A percentile compares a stretch with the other conserved stretches of the same genome.
Conservation (phyloP, 257 asterid species). For the Jacaranda copaia region DNA sequence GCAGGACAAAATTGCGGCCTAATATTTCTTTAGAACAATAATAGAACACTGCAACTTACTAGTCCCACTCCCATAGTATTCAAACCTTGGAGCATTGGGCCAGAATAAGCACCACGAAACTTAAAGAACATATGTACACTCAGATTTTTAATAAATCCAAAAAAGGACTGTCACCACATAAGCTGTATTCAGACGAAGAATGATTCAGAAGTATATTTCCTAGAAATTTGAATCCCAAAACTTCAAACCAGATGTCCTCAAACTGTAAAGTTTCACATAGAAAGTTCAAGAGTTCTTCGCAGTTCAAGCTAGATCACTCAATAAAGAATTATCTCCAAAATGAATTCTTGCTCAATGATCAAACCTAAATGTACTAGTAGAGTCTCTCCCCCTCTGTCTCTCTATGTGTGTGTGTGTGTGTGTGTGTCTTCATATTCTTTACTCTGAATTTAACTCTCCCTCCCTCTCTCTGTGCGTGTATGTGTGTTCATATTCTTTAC, state of each 20-base stretch:
- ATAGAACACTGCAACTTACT: not conserved
- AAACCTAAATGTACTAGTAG: too few relatives aligned
- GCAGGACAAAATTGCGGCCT: slow-evolving; percentile 24
- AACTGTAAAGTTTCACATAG: not conserved
- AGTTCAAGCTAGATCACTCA: slow-evolving; percentile 1
- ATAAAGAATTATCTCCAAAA: too few relatives aligned
- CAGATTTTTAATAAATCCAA: not conserved
- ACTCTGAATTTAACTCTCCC: too few relatives aligned
- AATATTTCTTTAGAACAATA: slow-evolving; percentile 12
- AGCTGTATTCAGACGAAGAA: not conserved
- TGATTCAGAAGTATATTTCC: not conserved
- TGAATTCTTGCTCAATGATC: too few relatives aligned
- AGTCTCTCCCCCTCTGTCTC: too few relatives aligned
- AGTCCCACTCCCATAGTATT: not conserved
- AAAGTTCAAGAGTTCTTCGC: too few relatives aligned
- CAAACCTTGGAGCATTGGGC: not conserved
- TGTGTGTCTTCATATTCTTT: too few relatives aligned
- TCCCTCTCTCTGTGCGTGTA: too few relatives aligned
- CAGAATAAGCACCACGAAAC: not conserved
- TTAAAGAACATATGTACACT: not conserved
- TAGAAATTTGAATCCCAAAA: not conserved
- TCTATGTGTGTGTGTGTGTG: too few relatives aligned
- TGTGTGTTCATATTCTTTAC: too few relatives aligned
- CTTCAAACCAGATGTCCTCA: not conserved
- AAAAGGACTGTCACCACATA: not conserved